These are phyloP conservation scores for Colletotrichum costaricense DNA, from an alignment of 2,329 filamentous ascomycete species.

Conservation along the genomic window DNA sequence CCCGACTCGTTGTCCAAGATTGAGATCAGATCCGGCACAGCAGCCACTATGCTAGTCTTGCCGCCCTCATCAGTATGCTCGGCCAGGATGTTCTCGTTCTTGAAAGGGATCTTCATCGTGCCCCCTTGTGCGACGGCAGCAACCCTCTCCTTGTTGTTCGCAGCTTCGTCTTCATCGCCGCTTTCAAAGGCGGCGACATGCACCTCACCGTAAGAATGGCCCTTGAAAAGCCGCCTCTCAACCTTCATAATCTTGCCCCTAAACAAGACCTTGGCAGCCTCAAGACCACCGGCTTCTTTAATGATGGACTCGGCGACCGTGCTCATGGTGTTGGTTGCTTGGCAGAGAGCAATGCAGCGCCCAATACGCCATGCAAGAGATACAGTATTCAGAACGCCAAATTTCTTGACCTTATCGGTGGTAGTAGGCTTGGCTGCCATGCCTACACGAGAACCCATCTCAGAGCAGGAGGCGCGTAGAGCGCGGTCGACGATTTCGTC, in stretches of 20 bases:
- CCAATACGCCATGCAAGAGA: conserved; percentile 33
- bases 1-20: conserved; percentile 68
- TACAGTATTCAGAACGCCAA: conserved; percentile 32
- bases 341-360: conserved; percentile 19
- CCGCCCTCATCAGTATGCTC: conserved; percentile 52
- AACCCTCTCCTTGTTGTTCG: not conserved
- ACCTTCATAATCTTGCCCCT: conserved; percentile 70
- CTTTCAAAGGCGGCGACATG: conserved; percentile 40
- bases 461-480: conserved; percentile 51
- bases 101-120: conserved; percentile 42
- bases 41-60: conserved; percentile 52
- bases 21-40: conserved; percentile 67
- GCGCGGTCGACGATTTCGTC: conserved; percentile 41
- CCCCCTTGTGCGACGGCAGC: conserved; percentile 34
- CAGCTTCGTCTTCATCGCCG: conserved; percentile 37
- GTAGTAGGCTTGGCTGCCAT: conserved; percentile 33
- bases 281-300: conserved; percentile 65
- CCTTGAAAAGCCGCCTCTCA: conserved; percentile 59
- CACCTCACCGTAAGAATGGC: conserved; percentile 60
- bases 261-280: conserved; percentile 67
- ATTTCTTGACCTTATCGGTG: conserved; percentile 37
- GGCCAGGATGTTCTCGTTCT: conserved; percentile 63
- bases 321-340: conserved; percentile 56
- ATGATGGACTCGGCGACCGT: conserved; percentile 69
- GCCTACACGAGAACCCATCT: conserved; percentile 45